Evolutionary conservation across 2,329 filamentous ascomycete genomes (phyloP), one percentile per base, ranked within the genome.

Genomic region (Karstenula rhodostoma): DNA sequence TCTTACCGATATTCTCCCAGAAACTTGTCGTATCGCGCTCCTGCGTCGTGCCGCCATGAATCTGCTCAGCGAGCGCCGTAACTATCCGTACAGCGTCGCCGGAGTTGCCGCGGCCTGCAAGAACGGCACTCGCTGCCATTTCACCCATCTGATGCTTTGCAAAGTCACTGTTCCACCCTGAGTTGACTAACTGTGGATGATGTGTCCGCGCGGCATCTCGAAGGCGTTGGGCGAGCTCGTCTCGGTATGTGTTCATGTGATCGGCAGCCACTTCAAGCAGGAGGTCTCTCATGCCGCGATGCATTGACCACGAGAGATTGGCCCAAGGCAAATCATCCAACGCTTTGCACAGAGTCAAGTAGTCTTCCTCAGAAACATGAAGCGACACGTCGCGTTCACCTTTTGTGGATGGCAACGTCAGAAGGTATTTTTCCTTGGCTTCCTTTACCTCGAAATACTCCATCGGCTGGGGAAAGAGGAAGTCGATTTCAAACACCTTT

Each of bases 401-500:
- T 9, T 6, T 6, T 10, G 12, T 6, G 12, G 29, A 32, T 9
- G 29, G 29, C 29, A 32, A 10, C 29, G 8, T n/a, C n/a, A n/a
- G n/a, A n/a, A n/a, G n/a, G 27, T 9, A 32, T 15, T 3, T 23
- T 13, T 10, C 29, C n/a, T 8, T 23, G 25, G 22, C 4, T 15
- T 6, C 9, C 27, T 15, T n/a, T 9, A 13, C 7, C 35, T 22
- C 29, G 4, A 32, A 6, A 6, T 32, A 10, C 4, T 15, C 5
- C 12, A 29, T 10, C 4, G 47, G 25, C 8, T 22, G 29, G 2
- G 48, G 17, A 22, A 37, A 51, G 2, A 51, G 27, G 15, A 35
- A 51, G 19, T 51, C 48, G 15, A 51, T 35, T 15, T 51, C 48
- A 15, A 19, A 51, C n/a, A 51, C 48, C 22, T 51, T 51, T 19